Evolutionary conservation across 495 filamentous ascomycete genomes (phyloP).

Genomic region (Lindgomyces ingoldianus): DNA sequence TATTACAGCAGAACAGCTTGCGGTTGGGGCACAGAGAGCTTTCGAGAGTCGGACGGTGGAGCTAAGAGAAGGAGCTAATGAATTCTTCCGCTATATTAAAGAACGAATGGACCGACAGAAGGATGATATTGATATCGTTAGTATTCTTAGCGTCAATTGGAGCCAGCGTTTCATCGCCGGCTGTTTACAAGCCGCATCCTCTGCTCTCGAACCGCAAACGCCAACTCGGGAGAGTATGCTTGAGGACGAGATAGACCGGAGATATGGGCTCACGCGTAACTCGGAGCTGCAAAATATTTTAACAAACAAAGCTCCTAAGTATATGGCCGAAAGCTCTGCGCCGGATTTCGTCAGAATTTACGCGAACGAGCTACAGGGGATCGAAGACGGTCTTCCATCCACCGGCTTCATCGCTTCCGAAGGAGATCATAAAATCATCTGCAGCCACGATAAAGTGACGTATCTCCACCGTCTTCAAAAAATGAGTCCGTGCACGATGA

Average conservation of each 20-base stretch:
- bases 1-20: neutral
- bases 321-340: neutral
- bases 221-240: no score
- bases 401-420: constrained; percentile 26
- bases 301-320: neutral
- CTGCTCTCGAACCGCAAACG: neutral
- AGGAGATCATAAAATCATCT: constrained; percentile 27
- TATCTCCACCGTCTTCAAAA: constrained; percentile 9
- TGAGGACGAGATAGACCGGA: neutral
- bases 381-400: constrained; percentile 21
- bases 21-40: neutral
- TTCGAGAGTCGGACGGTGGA: constrained; percentile 23
- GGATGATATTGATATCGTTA: constrained; percentile 12
- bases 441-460: constrained; percentile 40
- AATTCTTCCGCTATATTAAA: constrained; percentile 18
- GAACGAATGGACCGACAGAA: neutral
- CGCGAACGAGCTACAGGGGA: constrained; percentile 41
- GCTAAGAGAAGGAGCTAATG: constrained; percentile 35
- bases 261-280: neutral
- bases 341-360: constrained; percentile 14
- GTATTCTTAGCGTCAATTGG: constrained; percentile 46
- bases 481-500: neutral
- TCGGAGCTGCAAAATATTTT: neutral
- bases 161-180: constrained; percentile 35
- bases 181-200: constrained; percentile 7